Base-by-base conservation (phyloP, 2,329 filamentous ascomycete genomes). In the Sclerotinia spermophila region DNA sequence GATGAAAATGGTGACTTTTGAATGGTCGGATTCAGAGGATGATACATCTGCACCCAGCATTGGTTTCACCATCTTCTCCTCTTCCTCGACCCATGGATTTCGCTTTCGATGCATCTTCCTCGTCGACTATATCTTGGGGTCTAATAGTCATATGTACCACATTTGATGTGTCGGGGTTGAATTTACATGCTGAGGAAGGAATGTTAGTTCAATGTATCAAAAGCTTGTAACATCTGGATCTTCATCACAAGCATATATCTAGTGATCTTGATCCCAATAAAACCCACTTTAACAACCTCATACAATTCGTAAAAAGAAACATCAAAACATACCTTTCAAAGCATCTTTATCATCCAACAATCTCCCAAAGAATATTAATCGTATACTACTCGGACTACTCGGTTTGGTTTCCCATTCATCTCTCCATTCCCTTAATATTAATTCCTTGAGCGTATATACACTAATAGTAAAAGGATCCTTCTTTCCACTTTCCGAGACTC, bases 71-170 rank as follows among this genome's bases (percentile, higher is more conserved):
- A 40, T 84, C 84, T 60, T 89, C 87, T 51, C 82, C 87, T 53
- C 82, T 80, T 69, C 85, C 82, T 72, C 86, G 82, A 5, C 72
- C 73, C 61, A 74, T 62, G 15, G 73, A 66, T 62, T 79, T 79
- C 65, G 74, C 74, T 66, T 79, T 79, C 8, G 77, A 74, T 67
- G 76, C 77, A 55, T 80, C 79, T 74, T 90, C 89, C 77, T 96
- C 93, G 74, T 96, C 90, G 72, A 95, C 84, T 53, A 91, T 86
- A 78, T 97, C 93, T 78, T 94, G 91, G 3, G 94, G 94, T 76
- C 92, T 92, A 76, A 97, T 89, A 8, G 92, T 95, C 93, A 97
- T 97, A 81, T 97, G 94, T n/a, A 97, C 89, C 40, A 97, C 92
- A 75, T 97, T 97, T 11, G 92, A 88, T 17, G 86, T 84, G 73